Conservation (phyloP, 768 basidiomycete genomes). For the Agrocybe pediades region DNA sequence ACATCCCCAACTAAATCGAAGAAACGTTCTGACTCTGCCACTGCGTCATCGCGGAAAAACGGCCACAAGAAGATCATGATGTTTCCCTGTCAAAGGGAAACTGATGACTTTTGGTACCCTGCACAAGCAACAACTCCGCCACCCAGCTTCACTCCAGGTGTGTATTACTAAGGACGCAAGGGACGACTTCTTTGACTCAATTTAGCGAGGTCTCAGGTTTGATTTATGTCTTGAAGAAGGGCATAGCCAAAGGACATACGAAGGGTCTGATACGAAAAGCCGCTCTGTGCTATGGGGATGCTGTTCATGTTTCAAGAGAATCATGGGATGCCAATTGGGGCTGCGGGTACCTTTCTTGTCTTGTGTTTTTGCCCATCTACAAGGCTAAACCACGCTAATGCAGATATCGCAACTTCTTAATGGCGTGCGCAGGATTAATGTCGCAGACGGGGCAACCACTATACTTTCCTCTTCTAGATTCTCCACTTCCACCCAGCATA, state of each 20-base stretch:
- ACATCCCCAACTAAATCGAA: not conserved
- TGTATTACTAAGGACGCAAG: not conserved
- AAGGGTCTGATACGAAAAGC: conserved; percentile 55
- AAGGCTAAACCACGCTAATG: conserved; percentile 1
- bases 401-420: conserved; percentile 84
- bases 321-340: conserved; percentile 72
- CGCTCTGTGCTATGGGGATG: conserved; percentile 61
- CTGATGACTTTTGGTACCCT: conserved; percentile 70
- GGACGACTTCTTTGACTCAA: not conserved
- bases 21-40: not conserved
- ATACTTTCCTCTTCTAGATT: conserved; percentile 63
- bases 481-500: conserved; percentile 65
- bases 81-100: conserved; percentile 25
- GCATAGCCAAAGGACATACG: conserved; percentile 51
- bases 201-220: conserved; percentile 44
- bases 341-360: conserved; percentile 53
- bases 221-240: conserved; percentile 61
- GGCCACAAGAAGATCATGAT: conserved; percentile 16
- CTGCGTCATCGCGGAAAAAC: not conserved
- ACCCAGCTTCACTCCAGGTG: conserved; percentile 66
- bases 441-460: conserved; percentile 59
- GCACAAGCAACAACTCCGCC: conserved; percentile 43
- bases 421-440: conserved; percentile 75
- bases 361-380: not conserved
- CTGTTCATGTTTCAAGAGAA: conserved; percentile 61